phyloP scores from a whole-genome alignment of 1,284 basidiomycete species.

The Trametes hirsuta region DNA sequence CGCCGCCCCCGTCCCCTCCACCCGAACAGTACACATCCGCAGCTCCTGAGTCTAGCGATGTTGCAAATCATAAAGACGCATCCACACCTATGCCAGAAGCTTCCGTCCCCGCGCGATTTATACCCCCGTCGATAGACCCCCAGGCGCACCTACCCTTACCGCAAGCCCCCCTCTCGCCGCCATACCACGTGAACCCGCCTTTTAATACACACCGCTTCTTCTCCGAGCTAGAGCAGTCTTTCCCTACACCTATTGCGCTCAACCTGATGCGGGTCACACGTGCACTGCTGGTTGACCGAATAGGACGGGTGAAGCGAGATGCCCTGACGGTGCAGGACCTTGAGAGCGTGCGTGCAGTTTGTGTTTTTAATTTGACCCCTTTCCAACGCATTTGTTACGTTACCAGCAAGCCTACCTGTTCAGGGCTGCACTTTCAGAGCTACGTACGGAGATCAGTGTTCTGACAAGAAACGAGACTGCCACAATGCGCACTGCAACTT shows the following conservation, averaged over 20 bases:
- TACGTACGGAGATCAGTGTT: constrained; percentile 87
- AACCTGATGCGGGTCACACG: constrained; percentile 89
- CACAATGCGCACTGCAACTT: constrained; percentile 74
- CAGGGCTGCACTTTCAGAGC: constrained; percentile 89
- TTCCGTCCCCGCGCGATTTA: constrained; percentile 21
- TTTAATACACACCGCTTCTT: constrained; percentile 59
- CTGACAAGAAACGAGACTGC: constrained; percentile 87
- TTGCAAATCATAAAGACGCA: not conserved
- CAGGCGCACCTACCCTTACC: constrained; percentile 26
- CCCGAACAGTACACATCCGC: constrained; percentile 5
- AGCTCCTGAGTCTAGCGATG: constrained; percentile 10
- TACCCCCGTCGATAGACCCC: constrained; percentile 25
- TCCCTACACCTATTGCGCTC: constrained; percentile 69
- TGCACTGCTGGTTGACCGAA: constrained; percentile 76
- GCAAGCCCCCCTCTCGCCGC: constrained; percentile 14
- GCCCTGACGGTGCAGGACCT: constrained; percentile 85
- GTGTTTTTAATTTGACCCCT: not conserved
- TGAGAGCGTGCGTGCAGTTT: constrained; percentile 75
- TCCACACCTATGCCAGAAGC: constrained; percentile 4
- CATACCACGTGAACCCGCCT: constrained; percentile 38
- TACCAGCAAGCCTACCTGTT: constrained; percentile 93
- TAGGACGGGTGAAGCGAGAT: constrained; percentile 74
- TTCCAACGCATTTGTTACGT: not conserved
- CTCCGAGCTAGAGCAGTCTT: constrained; percentile 65
- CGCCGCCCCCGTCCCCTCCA: not conserved